Percentiles rank a stretch among this genome's conserved stretches.
Conservation (phyloP, 345 rosid genomes). For the Murraya paniculata region DNA sequence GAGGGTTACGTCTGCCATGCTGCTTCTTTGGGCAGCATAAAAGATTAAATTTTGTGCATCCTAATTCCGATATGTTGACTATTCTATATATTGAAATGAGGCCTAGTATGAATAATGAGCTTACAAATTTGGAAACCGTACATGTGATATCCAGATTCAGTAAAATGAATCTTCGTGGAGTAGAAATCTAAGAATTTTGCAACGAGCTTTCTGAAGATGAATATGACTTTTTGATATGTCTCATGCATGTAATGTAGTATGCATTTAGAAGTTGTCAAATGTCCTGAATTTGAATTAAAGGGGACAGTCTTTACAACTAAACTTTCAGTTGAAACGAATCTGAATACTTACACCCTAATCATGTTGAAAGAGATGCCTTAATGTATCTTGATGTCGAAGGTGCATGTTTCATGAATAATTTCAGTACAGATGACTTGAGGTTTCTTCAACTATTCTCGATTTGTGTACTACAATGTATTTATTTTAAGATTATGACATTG, state of each 20-base stretch:
- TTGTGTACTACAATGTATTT: not conserved
- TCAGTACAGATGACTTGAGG: not conserved
- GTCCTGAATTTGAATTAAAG: not conserved
- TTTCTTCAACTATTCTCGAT: not conserved
- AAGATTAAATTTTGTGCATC: not conserved
- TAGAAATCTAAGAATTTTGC: not conserved
- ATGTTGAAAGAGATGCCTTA: not conserved
- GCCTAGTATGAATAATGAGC: not conserved
- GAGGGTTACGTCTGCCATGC: not conserved
- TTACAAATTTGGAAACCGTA: not conserved
- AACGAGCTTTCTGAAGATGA: slow-evolving; percentile 1
- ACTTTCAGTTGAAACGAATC: not conserved
- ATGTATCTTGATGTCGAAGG: not conserved
- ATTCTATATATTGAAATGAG: not conserved
- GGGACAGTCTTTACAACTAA: not conserved
- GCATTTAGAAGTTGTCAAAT: not conserved
- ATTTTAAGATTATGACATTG: not conserved
- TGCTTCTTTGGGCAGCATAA: not conserved
- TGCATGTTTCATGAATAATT: not conserved
- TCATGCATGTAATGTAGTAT: not conserved
- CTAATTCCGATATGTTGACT: not conserved
- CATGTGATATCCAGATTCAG: not conserved
- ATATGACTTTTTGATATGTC: not conserved
- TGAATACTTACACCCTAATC: not conserved
- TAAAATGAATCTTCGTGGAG: not conserved